Conservation (phyloP, 768 basidiomycete genomes). For the Inosperma sp. region DNA sequence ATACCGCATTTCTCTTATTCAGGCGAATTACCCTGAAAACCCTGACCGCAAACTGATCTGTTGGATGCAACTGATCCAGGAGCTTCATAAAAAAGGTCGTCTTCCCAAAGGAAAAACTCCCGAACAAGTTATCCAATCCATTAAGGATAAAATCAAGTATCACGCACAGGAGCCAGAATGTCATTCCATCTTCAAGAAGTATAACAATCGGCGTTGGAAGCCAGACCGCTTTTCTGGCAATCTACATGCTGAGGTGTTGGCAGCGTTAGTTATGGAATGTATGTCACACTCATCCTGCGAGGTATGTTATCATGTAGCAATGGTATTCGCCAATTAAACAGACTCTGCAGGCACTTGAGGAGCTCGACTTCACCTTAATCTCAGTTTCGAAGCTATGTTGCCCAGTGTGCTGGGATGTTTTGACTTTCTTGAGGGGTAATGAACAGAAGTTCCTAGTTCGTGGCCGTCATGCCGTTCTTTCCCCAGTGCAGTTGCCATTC, state of each 20-base stretch:
- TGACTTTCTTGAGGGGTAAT: background rate
- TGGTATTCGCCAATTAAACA: background rate
- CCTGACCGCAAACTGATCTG: background rate
- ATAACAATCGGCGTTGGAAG: background rate
- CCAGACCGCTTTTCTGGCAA: background rate
- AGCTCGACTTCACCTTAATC: background rate
- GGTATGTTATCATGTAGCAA: too few species aligned
- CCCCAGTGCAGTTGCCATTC: conserved; percentile 4
- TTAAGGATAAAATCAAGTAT: background rate
- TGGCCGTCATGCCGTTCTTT: background rate
- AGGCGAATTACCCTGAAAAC: background rate
- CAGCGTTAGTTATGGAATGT: background rate
- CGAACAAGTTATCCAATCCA: background rate
- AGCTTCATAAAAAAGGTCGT: too few species aligned
- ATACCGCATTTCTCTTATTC: background rate
- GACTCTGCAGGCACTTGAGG: background rate
- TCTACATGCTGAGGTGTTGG: background rate
- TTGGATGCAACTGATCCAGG: background rate
- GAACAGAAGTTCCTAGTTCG: background rate
- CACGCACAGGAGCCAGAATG: background rate
- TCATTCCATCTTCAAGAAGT: background rate
- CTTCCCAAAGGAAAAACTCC: background rate
- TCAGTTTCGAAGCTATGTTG: background rate
- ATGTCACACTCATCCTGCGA: too few species aligned
- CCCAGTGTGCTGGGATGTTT: background rate